Conservation (phyloP, 2,329 filamentous ascomycete genomes). For the Pseudohalonectria lignicola region DNA sequence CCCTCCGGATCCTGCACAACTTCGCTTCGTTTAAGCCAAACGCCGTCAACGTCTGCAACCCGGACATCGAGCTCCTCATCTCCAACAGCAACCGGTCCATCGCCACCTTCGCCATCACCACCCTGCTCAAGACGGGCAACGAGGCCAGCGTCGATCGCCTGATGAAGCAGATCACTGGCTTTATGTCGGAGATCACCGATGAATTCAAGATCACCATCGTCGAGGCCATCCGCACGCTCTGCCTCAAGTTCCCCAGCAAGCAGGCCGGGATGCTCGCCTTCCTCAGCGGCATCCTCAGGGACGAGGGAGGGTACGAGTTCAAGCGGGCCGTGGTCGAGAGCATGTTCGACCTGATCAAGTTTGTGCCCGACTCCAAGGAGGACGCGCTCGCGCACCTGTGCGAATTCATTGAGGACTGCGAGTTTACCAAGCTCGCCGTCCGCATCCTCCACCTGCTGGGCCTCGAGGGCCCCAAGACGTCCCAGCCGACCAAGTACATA, state of each 20-base stretch:
- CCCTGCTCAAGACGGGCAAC: constrained; percentile 94
- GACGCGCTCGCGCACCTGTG: constrained; percentile 87
- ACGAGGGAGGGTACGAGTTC: constrained; percentile 97
- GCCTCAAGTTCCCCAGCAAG: constrained; percentile 95
- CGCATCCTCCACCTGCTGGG: constrained; percentile 90
- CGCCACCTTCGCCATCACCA: constrained; percentile 96
- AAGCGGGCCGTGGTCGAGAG: constrained; percentile 96
- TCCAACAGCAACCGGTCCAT: constrained; percentile 96
- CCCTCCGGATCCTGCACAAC: constrained; percentile 90
- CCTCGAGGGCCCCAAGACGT: constrained; percentile 87
- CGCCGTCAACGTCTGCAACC: constrained; percentile 87
- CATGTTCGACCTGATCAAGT: constrained; percentile 99
- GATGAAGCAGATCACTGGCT: constrained; percentile 96
- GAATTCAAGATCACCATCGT: constrained; percentile 99
- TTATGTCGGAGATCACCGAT: constrained; percentile 98
- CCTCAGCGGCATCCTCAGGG: constrained; percentile 89
- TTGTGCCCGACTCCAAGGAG: constrained; percentile 78
- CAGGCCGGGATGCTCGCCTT: constrained; percentile 97
- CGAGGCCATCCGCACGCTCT: constrained; percentile 91
- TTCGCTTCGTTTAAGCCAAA: constrained; percentile 95
- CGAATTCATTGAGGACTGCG: constrained; percentile 98
- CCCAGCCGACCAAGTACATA: constrained; percentile 96
- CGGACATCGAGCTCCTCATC: constrained; percentile 92
- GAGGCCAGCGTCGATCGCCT: constrained; percentile 92
- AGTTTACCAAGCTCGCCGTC: constrained; percentile 96